Conservation (phyloP, 257 asterid species). For the Solanum boliviense region DNA sequence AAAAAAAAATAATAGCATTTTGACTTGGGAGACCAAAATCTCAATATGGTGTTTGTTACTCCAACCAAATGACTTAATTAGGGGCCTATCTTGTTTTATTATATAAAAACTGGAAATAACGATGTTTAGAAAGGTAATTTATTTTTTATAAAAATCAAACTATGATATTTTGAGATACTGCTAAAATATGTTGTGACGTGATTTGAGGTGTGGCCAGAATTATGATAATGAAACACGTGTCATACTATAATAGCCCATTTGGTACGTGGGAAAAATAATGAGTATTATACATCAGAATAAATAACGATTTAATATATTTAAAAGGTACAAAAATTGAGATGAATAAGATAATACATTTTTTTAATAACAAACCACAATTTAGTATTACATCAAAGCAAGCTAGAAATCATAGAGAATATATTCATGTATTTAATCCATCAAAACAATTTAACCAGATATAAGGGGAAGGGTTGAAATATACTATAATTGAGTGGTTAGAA, state of each 20-base stretch:
- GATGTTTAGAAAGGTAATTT: background rate
- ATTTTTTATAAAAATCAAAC: background rate
- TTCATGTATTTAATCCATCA: background rate
- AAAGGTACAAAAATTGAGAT: too few relatives aligned
- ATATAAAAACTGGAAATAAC: background rate
- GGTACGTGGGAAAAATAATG: background rate
- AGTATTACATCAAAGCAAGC: background rate
- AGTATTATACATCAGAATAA: too few relatives aligned
- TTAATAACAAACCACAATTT: too few relatives aligned
- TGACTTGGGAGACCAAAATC: background rate
- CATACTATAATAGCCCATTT: too few relatives aligned
- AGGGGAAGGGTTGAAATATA: background rate
- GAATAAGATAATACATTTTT: too few relatives aligned
- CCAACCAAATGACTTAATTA: background rate
- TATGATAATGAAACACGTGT: too few relatives aligned
- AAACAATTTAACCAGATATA: background rate
- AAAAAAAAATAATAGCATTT: too few relatives aligned
- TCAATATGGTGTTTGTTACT: background rate
- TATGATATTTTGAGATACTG: background rate
- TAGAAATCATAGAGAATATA: background rate
- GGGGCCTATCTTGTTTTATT: background rate
- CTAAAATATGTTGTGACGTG: background rate
- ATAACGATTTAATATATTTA: too few relatives aligned
- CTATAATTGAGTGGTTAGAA: background rate
- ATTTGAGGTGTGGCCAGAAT: background rate